phyloP scores from a whole-genome alignment of 208 protist species.

The Crithidia mellificae region DNA sequence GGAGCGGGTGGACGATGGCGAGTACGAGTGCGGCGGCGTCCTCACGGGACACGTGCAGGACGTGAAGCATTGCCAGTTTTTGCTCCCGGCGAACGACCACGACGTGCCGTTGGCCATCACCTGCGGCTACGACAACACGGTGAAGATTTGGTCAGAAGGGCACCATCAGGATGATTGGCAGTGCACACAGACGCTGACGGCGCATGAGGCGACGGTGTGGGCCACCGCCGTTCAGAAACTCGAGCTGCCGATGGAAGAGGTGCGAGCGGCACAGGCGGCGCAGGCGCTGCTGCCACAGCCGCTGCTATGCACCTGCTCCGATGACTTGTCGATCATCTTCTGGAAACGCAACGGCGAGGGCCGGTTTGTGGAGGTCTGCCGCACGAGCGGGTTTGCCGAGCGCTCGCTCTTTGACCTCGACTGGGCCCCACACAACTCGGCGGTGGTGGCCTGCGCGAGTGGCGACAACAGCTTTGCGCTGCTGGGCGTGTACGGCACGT shows the following conservation, averaged over 20 bases:
- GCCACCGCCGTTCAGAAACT: constrained; percentile 64
- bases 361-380: constrained; percentile 39
- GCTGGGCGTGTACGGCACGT: constrained; percentile 56
- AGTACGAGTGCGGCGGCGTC: constrained; percentile 90
- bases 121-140: constrained; percentile 88
- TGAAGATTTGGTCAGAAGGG: constrained; percentile 64
- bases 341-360: constrained; percentile 54
- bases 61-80: constrained; percentile 89
- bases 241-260: constrained; percentile 47
- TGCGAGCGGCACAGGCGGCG: constrained; percentile 25
- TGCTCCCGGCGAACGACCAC: constrained; percentile 44
- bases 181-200: constrained; percentile 71
- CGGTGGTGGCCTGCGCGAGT: constrained; percentile 73
- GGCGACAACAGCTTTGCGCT: constrained; percentile 87
- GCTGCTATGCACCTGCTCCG: constrained; percentile 75
- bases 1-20: constrained; percentile 81
- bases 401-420: constrained; percentile 73
- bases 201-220: constrained; percentile 89
- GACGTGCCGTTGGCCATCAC: constrained; percentile 75
- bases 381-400: constrained; percentile 55
- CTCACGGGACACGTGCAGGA: constrained; percentile 90
- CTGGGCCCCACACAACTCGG: constrained; percentile 57
- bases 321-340: constrained; percentile 70
- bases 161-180: constrained; percentile 90
- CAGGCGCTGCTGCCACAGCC: constrained; percentile 37